Percentiles rank a stretch among this genome's conserved stretches.
Conservation (phyloP, 2,329 filamentous ascomycete genomes). For the Rhinocladiella similis region DNA sequence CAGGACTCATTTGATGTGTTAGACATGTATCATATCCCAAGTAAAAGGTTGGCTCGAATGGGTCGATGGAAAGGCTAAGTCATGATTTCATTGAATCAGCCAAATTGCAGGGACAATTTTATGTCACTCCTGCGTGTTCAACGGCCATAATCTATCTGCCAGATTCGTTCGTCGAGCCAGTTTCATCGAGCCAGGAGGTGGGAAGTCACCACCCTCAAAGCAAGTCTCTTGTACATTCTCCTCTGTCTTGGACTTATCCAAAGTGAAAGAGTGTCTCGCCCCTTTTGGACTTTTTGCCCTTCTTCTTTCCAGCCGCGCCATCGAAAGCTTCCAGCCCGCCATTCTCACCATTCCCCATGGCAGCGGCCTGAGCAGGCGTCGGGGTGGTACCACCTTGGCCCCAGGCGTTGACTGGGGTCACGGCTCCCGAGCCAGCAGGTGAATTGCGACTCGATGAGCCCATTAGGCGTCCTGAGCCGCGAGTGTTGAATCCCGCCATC, state of each 20-base stretch:
- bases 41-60: too few relatives aligned
- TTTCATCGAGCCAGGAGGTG: too few relatives aligned
- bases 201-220: too few relatives aligned
- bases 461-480: slow-evolving; percentile 48
- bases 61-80: too few relatives aligned
- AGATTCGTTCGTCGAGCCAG: too few relatives aligned
- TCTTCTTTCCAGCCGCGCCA: slow-evolving; percentile 27
- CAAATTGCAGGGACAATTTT: too few relatives aligned
- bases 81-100: too few relatives aligned
- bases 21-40: too few relatives aligned
- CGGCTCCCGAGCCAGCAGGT: slow-evolving; percentile 34
- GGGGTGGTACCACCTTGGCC: slow-evolving; percentile 27
- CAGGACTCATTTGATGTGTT: too few relatives aligned
- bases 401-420: slow-evolving; percentile 40
- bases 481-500: slow-evolving; percentile 44
- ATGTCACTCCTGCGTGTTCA: too few relatives aligned
- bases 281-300: slow-evolving; percentile 40
- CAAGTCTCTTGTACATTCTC: too few relatives aligned
- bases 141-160: too few relatives aligned
- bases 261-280: slow-evolving; percentile 44
- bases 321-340: slow-evolving; percentile 17
- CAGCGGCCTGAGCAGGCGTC: slow-evolving; percentile 22
- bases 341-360: slow-evolving; percentile 16
- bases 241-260: slow-evolving; percentile 27
- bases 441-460: slow-evolving; percentile 20